phyloP scores from a whole-genome alignment of 2,329 filamentous ascomycete species.

The Microdochium trichocladiopsis region DNA sequence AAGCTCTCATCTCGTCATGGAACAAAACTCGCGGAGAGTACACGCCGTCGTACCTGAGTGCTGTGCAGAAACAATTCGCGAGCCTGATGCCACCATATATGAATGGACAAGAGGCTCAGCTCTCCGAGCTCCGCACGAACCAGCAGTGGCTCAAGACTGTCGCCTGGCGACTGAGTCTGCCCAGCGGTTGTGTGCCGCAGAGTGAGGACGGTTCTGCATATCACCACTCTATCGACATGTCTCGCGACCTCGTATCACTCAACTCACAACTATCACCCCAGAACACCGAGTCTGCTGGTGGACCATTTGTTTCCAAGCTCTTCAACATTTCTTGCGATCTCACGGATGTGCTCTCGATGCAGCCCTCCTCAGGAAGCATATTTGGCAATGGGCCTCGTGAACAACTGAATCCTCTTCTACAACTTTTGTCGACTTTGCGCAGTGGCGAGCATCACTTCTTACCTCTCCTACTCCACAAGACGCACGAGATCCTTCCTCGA shows the following conservation, averaged over 20 bases:
- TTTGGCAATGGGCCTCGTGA: constrained; percentile 65
- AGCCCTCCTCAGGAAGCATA: constrained; percentile 50
- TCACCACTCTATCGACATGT: constrained; percentile 55
- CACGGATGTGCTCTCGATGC: constrained; percentile 64
- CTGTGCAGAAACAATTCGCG: constrained; percentile 55
- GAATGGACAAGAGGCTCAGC: constrained; percentile 42
- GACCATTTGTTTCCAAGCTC: constrained; percentile 74
- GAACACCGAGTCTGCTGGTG: constrained; percentile 67
- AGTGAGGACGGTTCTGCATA: constrained; percentile 49
- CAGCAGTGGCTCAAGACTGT: constrained; percentile 61
- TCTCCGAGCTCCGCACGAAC: constrained; percentile 48
- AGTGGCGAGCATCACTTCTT: constrained; percentile 71
- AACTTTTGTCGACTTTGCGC: constrained; percentile 63
- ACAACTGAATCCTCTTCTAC: constrained; percentile 63
- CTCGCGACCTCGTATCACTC: constrained; percentile 58
- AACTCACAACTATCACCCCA: constrained; percentile 65
- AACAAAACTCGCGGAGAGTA: constrained; percentile 56
- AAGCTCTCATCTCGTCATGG: constrained; percentile 57
- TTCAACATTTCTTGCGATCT: constrained; percentile 70
- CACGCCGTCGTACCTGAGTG: constrained; percentile 46
- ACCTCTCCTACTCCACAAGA: constrained; percentile 68
- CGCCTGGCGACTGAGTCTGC: constrained; percentile 54
- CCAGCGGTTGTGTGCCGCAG: constrained; percentile 43
- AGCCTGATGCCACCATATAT: constrained; percentile 46
- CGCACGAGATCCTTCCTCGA: constrained; percentile 62